Evolutionary conservation across 1,139 yeast genomes (phyloP), one percentile per base, ranked within the genome.

Genomic region (Yamadazyma taylorii): DNA sequence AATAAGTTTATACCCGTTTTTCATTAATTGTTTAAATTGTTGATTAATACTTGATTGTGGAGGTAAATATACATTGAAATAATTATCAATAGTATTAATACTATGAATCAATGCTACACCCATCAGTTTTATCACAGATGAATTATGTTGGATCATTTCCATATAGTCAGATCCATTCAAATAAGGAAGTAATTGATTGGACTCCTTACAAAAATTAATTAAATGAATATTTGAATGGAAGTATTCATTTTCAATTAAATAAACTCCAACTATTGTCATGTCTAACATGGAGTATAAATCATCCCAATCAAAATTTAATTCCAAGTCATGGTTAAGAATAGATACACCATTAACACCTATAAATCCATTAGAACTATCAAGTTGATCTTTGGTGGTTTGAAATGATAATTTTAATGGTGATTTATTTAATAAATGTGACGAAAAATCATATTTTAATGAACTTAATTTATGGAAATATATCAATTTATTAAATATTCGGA

Each of bases 71-170:
- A 88, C 39, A 42, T 85, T 80, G 36, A 85, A 52, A 24, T 61
- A 51, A 8, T 61, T 54, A 1, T 61, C 52, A 0, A 45, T 42
- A 0, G 46, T 40, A 50, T 84, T 75, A n/a, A 87, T 62, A 2
- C 92, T 82, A 53, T 84, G 92, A 2, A 84, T 60, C 34, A 83
- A 60, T 2, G 72, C 71, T 11, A 81, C 54, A 0, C 81, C 79
- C 32, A 53, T 36, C 37, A 58, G 67, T n/a, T 36, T 34, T 4
- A 49, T 40, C 35, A 44, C 31, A 16, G 46, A 12, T 19, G 45
- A 9, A 28, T 46, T 39, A 24, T 39, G 40, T n/a, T 51, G 50
- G 4, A 48, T 33, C 12, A 58, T 24, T 5, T 45, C 45, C n/a
- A 24, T 22, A 23, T 45, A 51, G n/a, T 48, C 42, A 3, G 52